Base-by-base conservation (phyloP, 1,139 yeast genomes). In the Arxiozyma telluris region DNA sequence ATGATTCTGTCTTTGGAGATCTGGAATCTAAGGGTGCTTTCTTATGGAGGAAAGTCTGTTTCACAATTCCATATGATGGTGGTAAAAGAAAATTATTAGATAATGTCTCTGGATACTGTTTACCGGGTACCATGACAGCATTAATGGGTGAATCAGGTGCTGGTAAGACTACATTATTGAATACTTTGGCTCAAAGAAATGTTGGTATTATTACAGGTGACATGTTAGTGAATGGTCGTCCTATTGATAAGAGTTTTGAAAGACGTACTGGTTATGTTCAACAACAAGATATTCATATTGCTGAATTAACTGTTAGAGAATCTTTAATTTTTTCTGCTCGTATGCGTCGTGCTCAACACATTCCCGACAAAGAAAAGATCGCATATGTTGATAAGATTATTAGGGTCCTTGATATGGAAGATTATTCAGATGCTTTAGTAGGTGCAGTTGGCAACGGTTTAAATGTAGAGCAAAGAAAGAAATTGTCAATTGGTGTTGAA, bases 101-200 rank as follows among this genome's bases (percentile, higher is more conserved):
- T 58, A 68, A 75, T 58, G 73, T 82, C 50, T 79, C 79, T 62
- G 86, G 86, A 39, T 80, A 68, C 58, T 79, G 80, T 62, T 71
- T 73, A 54, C 84, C 85, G 2, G 85, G 85, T 53, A 60, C 61
- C 41, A 63, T 80, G 65, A 80, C 83, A 50, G 83, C 83, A 2
- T 67, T 82, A 52, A 82, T 82, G 87, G 87, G 88, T 57, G 87
- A 81, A 62, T 82, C 87, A 23, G 88, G 88, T 63, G 86, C 87
- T 47, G 88, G 88, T 66, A 83, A 83, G 64, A 82, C 88, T 1
- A 82, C 87, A 0, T 67, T 82, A 54, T 73, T 83, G 62, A 81
- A 82, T 61, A 76, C 79, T 52, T 70, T 82, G 57, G 81, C 87
- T 49, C 77, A 79, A 21, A 66, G 78, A 67, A 76, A 76, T 53